Evolutionary conservation across 768 basidiomycete genomes (phyloP).

Genomic region (Suillus discolor): DNA sequence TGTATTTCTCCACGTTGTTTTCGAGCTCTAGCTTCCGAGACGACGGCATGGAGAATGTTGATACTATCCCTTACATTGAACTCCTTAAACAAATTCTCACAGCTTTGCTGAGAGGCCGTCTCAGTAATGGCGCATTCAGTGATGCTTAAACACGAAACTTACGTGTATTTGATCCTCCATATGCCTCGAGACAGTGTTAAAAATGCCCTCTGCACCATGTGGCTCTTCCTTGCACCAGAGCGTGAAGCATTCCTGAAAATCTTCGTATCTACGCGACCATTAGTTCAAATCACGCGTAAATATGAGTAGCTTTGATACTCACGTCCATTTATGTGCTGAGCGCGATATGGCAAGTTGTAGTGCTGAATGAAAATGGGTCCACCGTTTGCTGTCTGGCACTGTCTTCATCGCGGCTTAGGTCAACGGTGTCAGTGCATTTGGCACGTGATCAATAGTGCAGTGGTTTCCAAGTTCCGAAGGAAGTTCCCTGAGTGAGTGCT

Average conservation of each 20-base stretch:
- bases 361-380: conserved; percentile 53
- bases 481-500: background rate
- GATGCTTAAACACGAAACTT: conserved; percentile 10
- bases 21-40: conserved; percentile 65
- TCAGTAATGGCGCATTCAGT: background rate
- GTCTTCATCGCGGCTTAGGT: conserved; percentile 16
- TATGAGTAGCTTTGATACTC: conserved; percentile 21
- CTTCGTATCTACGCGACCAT: conserved; percentile 42
- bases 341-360: conserved; percentile 55
- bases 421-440: background rate
- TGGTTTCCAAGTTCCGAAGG: background rate
- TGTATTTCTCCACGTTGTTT: conserved; percentile 43
- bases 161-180: conserved; percentile 65
- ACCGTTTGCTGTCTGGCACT: conserved; percentile 44
- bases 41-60: conserved; percentile 68
- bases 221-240: conserved; percentile 67
- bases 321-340: conserved; percentile 57
- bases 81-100: conserved; percentile 69
- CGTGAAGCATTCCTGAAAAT: conserved; percentile 66
- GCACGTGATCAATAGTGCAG: conserved; percentile 25
- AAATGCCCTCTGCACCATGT: conserved; percentile 60
- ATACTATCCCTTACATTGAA: conserved; percentile 70
- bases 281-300: background rate
- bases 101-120: conserved; percentile 52
- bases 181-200: conserved; percentile 68